Evolutionary conservation across 139 green algal genomes (phyloP).

Genomic region (Auxenochlorella pyrenoidosa): DNA sequence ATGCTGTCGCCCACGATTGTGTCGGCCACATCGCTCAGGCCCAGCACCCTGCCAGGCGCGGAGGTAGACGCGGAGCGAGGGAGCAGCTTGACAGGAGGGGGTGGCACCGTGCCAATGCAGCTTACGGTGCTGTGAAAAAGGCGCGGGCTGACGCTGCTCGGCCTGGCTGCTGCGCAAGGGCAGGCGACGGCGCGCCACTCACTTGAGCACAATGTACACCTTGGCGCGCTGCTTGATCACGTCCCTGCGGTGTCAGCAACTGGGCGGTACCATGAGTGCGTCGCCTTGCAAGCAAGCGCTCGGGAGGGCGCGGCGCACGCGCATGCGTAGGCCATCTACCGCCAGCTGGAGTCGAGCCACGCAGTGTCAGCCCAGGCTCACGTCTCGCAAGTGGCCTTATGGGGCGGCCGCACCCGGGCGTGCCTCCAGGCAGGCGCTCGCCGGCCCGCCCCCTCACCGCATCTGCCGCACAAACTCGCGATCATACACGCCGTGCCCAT

Average conservation of each 20-base stretch:
- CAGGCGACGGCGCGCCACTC: neutral
- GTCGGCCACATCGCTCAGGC: conserved; percentile 36
- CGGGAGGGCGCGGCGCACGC: too few species aligned
- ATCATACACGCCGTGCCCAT: neutral
- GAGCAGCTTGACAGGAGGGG: neutral
- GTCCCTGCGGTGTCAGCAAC: neutral
- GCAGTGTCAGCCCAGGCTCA: too few species aligned
- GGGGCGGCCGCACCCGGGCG: too few species aligned
- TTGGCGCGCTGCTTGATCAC: conserved; percentile 5
- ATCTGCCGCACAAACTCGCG: neutral
- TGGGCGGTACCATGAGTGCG: too few species aligned
- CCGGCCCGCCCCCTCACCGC: neutral
- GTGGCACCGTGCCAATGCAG: too few species aligned
- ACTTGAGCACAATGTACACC: conserved; percentile 16
- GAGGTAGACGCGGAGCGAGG: neutral
- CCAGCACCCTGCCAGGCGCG: conserved; percentile 11
- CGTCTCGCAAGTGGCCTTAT: too few species aligned
- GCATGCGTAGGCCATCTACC: too few species aligned
- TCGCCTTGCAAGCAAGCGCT: too few species aligned
- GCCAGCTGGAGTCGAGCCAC: too few species aligned
- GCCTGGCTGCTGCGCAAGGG: neutral
- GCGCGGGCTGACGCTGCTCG: too few species aligned
- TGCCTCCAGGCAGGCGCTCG: too few species aligned
- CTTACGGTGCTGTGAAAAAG: too few species aligned
- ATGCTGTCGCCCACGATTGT: conserved; percentile 26